These are phyloP conservation scores for Penicillium rolfsii DNA, from an alignment of 2,329 filamentous ascomycete species.

Conservation along the genomic window DNA sequence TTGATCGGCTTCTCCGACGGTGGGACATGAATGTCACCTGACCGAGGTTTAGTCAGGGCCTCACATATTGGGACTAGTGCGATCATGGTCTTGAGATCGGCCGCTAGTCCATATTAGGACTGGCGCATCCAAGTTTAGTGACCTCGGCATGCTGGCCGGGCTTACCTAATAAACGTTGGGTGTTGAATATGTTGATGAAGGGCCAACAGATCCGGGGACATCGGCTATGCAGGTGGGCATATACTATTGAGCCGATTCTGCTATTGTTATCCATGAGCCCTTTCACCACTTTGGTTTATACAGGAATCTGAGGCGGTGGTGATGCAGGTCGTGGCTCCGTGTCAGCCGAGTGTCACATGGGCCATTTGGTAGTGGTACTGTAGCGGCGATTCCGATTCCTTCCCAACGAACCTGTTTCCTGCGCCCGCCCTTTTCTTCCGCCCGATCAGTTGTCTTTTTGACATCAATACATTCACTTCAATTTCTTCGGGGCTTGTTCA, in stretches of 20 bases:
- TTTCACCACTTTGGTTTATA: neutral
- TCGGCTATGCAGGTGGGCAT: neutral
- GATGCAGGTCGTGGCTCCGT: constrained; percentile 20
- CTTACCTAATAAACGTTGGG: constrained; percentile 31
- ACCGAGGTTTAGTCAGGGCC: constrained; percentile 19
- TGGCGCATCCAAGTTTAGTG: constrained; percentile 6
- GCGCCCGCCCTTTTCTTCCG: constrained; percentile 20
- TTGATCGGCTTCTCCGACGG: constrained; percentile 14
- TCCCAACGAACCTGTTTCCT: constrained; percentile 21
- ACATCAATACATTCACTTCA: constrained; percentile 16
- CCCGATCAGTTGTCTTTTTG: constrained; percentile 18
- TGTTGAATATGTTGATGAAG: constrained; percentile 23
- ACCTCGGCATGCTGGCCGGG: constrained; percentile 25
- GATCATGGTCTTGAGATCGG: constrained; percentile 20
- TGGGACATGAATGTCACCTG: constrained; percentile 22
- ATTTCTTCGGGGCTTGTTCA: constrained; percentile 1
- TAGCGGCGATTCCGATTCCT: constrained; percentile 35
- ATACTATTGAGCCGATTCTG: neutral
- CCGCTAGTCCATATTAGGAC: constrained; percentile 18
- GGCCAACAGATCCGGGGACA: constrained; percentile 12
- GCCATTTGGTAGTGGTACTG: constrained; percentile 30
- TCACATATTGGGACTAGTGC: constrained; percentile 15
- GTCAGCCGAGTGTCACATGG: constrained; percentile 41
- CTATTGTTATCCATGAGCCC: neutral
- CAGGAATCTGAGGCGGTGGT: constrained; percentile 15